Conservation (phyloP, 495 filamentous ascomycete species). For the Neurospora sp. region DNA sequence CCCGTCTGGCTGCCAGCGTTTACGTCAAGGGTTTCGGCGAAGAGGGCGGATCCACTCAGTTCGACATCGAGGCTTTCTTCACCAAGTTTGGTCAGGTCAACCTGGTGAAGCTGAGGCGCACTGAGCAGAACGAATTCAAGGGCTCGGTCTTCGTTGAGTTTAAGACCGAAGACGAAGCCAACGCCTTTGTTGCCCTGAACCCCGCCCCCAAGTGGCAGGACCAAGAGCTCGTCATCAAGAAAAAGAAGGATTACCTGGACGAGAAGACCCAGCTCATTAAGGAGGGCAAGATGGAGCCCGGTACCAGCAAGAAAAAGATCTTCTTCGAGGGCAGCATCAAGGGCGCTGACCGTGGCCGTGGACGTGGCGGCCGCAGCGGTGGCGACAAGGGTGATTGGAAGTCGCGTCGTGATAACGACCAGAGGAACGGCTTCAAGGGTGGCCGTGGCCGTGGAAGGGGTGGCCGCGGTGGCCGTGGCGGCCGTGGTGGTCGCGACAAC, state of each 20-base stretch:
- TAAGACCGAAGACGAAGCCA: slow-evolving; percentile 56
- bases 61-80: slow-evolving; percentile 90
- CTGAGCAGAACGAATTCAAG: slow-evolving; percentile 63
- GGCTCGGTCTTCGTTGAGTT: slow-evolving; percentile 95
- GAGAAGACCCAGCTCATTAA: slow-evolving; percentile 68
- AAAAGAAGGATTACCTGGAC: slow-evolving; percentile 78
- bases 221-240: slow-evolving; percentile 60
- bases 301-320: slow-evolving; percentile 8
- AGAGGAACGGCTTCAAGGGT: slow-evolving; percentile 48
- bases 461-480: slow-evolving; percentile 31
- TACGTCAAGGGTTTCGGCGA: slow-evolving; percentile 80
- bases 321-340: slow-evolving; percentile 30
- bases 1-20: slow-evolving; percentile 27
- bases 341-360: slow-evolving; percentile 12
- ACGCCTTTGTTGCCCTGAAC: slow-evolving; percentile 67
- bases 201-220: slow-evolving; percentile 77
- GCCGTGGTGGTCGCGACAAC: slow-evolving; percentile 27
- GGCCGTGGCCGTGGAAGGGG: slow-evolving; percentile 31
- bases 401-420: slow-evolving; percentile 54
- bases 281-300: slow-evolving; percentile 56
- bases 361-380: slow-evolving; percentile 20
- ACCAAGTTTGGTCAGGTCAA: slow-evolving; percentile 67
- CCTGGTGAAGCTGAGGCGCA: slow-evolving; percentile 78
- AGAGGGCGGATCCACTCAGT: slow-evolving; percentile 67
- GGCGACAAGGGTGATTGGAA: slow-evolving; percentile 47